phyloP scores from a whole-genome alignment of 495 filamentous ascomycete genomes.

The Penicillium goetzii region DNA sequence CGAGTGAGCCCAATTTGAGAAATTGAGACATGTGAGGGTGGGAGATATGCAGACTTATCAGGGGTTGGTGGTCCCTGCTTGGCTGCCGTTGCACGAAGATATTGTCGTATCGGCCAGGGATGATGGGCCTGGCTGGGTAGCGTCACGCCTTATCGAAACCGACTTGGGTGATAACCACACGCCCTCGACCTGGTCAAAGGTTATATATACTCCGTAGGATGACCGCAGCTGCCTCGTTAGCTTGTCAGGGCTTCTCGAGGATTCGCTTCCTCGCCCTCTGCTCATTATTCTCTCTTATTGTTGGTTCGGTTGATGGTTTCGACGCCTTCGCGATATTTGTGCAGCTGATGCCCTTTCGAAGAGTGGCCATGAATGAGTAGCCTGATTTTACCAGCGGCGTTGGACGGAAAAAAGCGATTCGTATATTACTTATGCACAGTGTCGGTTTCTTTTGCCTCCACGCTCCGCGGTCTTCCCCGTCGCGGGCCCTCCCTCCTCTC shows the following conservation, averaged over 20 bases:
- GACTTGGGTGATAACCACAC: conserved; percentile 24
- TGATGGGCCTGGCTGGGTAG: conserved; percentile 20
- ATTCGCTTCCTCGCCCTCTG: not conserved
- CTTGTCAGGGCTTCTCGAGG: not conserved
- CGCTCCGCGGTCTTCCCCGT: conserved; percentile 12
- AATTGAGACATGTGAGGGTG: not conserved
- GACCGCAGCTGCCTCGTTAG: not conserved
- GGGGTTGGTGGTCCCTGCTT: not conserved
- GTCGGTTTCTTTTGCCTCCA: conserved; percentile 24
- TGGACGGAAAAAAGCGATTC: not conserved
- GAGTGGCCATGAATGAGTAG: not conserved
- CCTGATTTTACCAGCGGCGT: not conserved
- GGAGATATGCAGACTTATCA: conserved; percentile 7
- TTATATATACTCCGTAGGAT: conserved; percentile 16
- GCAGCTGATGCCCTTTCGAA: not conserved
- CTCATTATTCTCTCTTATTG: not conserved
- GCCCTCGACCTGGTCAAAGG: conserved; percentile 4
- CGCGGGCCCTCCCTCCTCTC: conserved; percentile 7
- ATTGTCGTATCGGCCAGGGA: conserved; percentile 17
- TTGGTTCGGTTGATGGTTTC: not conserved
- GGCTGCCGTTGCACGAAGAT: conserved; percentile 5
- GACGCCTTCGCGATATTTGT: too few relatives aligned
- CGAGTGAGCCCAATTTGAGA: not conserved
- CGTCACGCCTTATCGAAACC: conserved; percentile 31
- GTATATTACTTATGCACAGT: conserved; percentile 21